Evolutionary conservation across 2,329 filamentous ascomycete genomes (phyloP).

Genomic region (Ampelomyces quisqualis): DNA sequence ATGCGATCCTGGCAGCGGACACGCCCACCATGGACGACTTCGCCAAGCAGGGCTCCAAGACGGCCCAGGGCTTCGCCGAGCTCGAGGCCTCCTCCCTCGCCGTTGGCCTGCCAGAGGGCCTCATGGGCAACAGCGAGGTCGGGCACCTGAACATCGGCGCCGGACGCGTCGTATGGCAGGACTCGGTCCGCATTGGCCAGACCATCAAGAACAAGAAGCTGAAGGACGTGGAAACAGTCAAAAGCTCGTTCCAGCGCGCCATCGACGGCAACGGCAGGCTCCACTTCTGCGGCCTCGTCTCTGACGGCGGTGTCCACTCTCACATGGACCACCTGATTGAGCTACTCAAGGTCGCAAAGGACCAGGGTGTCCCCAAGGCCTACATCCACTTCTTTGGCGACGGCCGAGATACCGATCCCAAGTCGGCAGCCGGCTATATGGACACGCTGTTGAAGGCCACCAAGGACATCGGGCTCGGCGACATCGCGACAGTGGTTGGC

Average conservation of each 20-base stretch:
- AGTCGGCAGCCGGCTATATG: constrained; percentile 86
- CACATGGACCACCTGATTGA: constrained; percentile 92
- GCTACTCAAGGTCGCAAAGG: constrained; percentile 86
- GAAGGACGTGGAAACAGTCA: constrained; percentile 73
- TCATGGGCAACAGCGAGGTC: constrained; percentile 99
- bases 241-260: constrained; percentile 73
- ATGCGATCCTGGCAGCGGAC: constrained; percentile 90
- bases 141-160: constrained; percentile 98
- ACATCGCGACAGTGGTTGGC: constrained; percentile 90
- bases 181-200: constrained; percentile 88
- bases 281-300: constrained; percentile 88
- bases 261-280: constrained; percentile 88
- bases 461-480: constrained; percentile 80
- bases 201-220: constrained; percentile 84
- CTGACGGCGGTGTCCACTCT: constrained; percentile 93
- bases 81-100: constrained; percentile 95
- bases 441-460: constrained; percentile 77
- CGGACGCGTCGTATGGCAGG: constrained; percentile 97
- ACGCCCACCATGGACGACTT: constrained; percentile 96
- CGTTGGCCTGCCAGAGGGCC: constrained; percentile 89
- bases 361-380: constrained; percentile 81
- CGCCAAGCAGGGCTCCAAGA: constrained; percentile 63
- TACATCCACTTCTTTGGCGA: constrained; percentile 99
- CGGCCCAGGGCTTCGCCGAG: constrained; percentile 81
- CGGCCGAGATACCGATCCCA: constrained; percentile 95